These are phyloP conservation scores for Chlamydomonas sp. DNA, from an alignment of 139 green algal genomes.

Conservation along the genomic window DNA sequence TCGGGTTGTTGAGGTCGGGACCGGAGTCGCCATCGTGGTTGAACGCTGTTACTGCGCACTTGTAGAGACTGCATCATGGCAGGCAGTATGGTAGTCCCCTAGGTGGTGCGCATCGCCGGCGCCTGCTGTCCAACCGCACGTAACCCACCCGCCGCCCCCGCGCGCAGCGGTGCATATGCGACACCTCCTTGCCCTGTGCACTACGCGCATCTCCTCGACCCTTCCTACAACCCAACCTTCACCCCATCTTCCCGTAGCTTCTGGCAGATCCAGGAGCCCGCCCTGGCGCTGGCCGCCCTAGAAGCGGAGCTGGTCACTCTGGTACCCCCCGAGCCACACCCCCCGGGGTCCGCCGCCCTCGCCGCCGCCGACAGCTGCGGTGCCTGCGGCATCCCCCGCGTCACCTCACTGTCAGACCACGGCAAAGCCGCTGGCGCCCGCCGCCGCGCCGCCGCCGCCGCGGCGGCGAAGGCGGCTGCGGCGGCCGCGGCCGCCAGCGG, in stretches of 20 bases:
- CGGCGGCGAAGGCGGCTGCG: background rate
- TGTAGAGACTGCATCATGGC: too few relatives aligned
- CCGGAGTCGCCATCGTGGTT: too few relatives aligned
- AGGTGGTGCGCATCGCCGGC: too few relatives aligned
- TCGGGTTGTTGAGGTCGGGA: too few relatives aligned
- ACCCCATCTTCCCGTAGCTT: conserved; percentile 5
- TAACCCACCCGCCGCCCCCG: too few relatives aligned
- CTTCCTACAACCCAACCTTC: background rate
- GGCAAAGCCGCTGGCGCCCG: background rate
- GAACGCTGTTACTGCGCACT: too few relatives aligned
- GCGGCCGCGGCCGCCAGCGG: conserved; percentile 19
- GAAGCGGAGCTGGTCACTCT: conserved; percentile 48
- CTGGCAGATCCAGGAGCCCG: conserved; percentile 39
- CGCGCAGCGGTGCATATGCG: too few relatives aligned
- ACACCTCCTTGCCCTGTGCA: background rate
- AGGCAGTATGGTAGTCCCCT: too few relatives aligned
- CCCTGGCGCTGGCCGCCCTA: conserved; percentile 45
- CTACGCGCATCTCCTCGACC: background rate
- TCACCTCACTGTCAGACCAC: background rate
- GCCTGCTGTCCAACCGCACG: too few relatives aligned
- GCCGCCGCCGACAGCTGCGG: too few relatives aligned
- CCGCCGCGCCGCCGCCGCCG: background rate
- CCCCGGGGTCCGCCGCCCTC: background rate
- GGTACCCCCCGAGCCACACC: conserved; percentile 6
- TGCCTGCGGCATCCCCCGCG: background rate